These are phyloP conservation scores for Exutisphaerella laricina DNA, from an alignment of 2,329 filamentous ascomycete species.

Conservation along the genomic window DNA sequence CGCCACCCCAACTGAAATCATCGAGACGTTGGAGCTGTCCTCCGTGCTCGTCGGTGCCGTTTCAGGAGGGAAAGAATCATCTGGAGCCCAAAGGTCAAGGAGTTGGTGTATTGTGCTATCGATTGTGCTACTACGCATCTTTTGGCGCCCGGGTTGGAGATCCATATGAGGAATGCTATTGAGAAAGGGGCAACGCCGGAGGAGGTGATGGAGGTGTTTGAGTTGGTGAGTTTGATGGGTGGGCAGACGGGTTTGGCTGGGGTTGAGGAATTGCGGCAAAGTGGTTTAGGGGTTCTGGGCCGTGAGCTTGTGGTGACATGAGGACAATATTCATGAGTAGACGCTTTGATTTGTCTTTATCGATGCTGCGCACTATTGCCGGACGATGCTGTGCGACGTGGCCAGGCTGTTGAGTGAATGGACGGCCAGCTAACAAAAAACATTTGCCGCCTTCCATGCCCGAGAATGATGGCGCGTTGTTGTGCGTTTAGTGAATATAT, in stretches of 20 bases:
- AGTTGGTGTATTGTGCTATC: slow-evolving; percentile 47
- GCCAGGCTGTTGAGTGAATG: too few relatives aligned
- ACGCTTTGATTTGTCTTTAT: too few relatives aligned
- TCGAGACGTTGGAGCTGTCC: slow-evolving; percentile 43
- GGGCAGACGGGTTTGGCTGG: slow-evolving; percentile 9
- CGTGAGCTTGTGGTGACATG: not conserved
- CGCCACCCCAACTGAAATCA: slow-evolving; percentile 39
- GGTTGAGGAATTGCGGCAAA: not conserved
- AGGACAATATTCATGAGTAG: too few relatives aligned
- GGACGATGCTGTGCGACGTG: too few relatives aligned
- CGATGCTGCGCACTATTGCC: too few relatives aligned
- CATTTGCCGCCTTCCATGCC: too few relatives aligned
- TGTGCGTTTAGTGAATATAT: too few relatives aligned
- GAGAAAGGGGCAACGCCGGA: slow-evolving; percentile 43
- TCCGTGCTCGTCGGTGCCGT: slow-evolving; percentile 44
- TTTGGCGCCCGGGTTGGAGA: slow-evolving; percentile 43
- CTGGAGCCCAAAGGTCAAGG: slow-evolving; percentile 45
- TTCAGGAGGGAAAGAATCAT: slow-evolving; percentile 22
- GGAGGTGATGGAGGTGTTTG: slow-evolving; percentile 46
- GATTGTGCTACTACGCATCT: slow-evolving; percentile 46
- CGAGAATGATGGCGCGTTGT: too few relatives aligned
- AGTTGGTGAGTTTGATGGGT: slow-evolving; percentile 38
- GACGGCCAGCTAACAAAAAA: too few relatives aligned
- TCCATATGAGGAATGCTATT: slow-evolving; percentile 47
- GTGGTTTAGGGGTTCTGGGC: not conserved